Evolutionary conservation across 345 rosid species (phyloP).

Genomic region (Eucalyptus cladocalyx): DNA sequence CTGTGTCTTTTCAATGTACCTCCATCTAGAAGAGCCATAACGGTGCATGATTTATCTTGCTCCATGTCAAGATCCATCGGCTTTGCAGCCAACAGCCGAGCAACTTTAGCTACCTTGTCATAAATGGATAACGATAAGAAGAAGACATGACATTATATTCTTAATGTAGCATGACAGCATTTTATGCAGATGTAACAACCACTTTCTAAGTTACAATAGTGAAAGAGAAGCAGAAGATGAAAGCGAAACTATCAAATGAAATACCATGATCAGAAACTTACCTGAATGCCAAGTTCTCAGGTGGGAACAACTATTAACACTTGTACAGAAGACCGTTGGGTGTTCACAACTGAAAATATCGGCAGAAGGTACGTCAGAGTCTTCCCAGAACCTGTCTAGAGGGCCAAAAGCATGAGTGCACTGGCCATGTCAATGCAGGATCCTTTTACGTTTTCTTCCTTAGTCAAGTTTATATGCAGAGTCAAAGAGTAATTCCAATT

Average conservation of each 20-base stretch:
- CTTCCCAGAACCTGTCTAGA: slow-evolving; percentile 93
- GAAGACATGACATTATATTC: not conserved
- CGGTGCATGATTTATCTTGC: slow-evolving; percentile 37
- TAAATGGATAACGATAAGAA: not conserved
- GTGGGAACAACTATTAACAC: slow-evolving; percentile 81
- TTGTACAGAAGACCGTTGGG: slow-evolving; percentile 70
- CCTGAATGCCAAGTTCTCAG: slow-evolving; percentile 92
- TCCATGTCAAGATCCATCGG: slow-evolving; percentile 19
- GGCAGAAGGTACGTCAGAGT: slow-evolving; percentile 65
- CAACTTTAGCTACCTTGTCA: slow-evolving; percentile 68
- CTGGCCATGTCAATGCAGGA: not conserved
- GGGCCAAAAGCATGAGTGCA: not conserved
- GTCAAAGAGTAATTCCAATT: not conserved
- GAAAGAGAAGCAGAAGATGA: not conserved
- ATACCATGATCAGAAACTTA: slow-evolving; percentile 8
- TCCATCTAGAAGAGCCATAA: slow-evolving; percentile 93
- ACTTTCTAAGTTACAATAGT: not conserved
- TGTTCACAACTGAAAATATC: slow-evolving; percentile 51
- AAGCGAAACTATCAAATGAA: not conserved
- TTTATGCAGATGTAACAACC: not conserved
- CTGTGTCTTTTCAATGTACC: slow-evolving; percentile 73
- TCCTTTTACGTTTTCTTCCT: not conserved
- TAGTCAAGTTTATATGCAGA: not conserved
- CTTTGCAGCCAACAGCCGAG: slow-evolving; percentile 67
- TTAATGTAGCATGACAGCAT: not conserved